Evolutionary conservation across 352 stramenopile genomes (phyloP).

Genomic region (Thalassiosira pacifica): DNA sequence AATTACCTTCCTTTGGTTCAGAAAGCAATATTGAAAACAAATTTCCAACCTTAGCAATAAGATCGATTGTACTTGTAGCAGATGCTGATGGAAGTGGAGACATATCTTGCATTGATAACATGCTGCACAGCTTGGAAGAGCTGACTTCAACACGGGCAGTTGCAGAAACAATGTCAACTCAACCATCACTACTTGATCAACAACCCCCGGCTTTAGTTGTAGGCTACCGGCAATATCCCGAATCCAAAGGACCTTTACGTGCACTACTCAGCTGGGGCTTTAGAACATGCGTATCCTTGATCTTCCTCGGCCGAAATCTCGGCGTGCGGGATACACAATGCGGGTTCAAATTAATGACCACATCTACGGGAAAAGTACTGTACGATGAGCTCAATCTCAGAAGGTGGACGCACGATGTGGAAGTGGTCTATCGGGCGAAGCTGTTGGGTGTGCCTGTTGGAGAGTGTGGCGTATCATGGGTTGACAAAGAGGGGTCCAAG

Average conservation of each 20-base stretch:
- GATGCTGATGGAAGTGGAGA: conserved; percentile 85
- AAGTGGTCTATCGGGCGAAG: conserved; percentile 75
- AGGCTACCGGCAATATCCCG: conserved; percentile 35
- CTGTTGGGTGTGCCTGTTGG: conserved; percentile 60
- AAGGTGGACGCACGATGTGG: conserved; percentile 83
- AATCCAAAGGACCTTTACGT: conserved; percentile 35
- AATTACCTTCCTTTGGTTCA: conserved; percentile 11
- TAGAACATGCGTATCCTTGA: conserved; percentile 30
- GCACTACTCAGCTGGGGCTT: conserved; percentile 50
- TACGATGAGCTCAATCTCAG: conserved; percentile 73
- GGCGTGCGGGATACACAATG: conserved; percentile 78
- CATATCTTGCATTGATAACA: conserved; percentile 64
- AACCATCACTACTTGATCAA: neutral
- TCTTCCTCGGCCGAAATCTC: conserved; percentile 48
- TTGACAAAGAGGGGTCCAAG: conserved; percentile 83
- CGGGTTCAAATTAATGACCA: conserved; percentile 82
- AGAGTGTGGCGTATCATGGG: conserved; percentile 69
- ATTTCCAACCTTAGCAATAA: conserved; percentile 3
- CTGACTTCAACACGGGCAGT: conserved; percentile 43
- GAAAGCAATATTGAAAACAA: neutral
- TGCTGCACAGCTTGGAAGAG: conserved; percentile 57
- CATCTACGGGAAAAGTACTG: conserved; percentile 45
- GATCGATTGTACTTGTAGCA: conserved; percentile 61
- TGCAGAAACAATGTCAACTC: neutral
- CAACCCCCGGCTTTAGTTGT: conserved; percentile 35